These are phyloP conservation scores for Saccharomyces pastorianus DNA, from an alignment of 1,139 yeast genomes.

Conservation along the genomic window DNA sequence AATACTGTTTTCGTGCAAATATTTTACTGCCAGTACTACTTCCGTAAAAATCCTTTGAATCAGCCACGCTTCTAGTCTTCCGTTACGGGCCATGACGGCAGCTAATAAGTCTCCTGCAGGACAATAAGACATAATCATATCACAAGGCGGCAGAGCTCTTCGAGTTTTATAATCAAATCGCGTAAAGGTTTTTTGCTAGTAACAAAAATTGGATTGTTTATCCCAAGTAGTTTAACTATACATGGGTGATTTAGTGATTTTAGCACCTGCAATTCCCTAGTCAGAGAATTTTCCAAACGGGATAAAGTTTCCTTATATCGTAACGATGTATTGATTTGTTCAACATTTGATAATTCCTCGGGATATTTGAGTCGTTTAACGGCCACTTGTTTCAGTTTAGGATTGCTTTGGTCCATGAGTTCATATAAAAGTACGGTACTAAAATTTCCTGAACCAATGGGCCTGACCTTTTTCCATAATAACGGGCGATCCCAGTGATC, in stretches of 20 bases:
- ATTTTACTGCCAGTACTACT: slow-evolving; percentile 58
- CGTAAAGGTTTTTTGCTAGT: slow-evolving; percentile 23
- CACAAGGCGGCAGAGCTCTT: slow-evolving; percentile 29
- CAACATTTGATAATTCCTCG: slow-evolving; percentile 13
- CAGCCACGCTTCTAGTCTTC: slow-evolving; percentile 38
- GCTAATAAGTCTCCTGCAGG: slow-evolving; percentile 78
- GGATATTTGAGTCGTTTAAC: slow-evolving; percentile 33
- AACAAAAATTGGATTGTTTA: slow-evolving; percentile 26
- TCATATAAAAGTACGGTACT: slow-evolving; percentile 47
- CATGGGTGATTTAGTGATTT: slow-evolving; percentile 38
- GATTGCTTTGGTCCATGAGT: slow-evolving; percentile 18
- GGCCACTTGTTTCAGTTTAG: slow-evolving; percentile 27
- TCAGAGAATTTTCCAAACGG: slow-evolving; percentile 59
- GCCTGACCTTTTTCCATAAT: slow-evolving; percentile 28
- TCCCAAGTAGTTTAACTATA: slow-evolving; percentile 36
- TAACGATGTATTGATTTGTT: slow-evolving; percentile 16
- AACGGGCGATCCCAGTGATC: slow-evolving; percentile 18
- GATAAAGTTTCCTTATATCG: slow-evolving; percentile 34
- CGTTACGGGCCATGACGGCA: slow-evolving; percentile 39
- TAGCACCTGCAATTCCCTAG: slow-evolving; percentile 68
- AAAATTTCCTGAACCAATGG: slow-evolving; percentile 53
- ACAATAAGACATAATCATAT: slow-evolving; percentile 67
- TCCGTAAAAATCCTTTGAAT: slow-evolving; percentile 62
- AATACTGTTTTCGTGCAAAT: slow-evolving; percentile 56
- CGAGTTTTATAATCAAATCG: slow-evolving; percentile 10